A percentile compares a stretch with the other conserved stretches of the same genome.
Evolutionary conservation across 2,329 filamentous ascomycete genomes (phyloP).

Genomic region (Calonectria naviculata): DNA sequence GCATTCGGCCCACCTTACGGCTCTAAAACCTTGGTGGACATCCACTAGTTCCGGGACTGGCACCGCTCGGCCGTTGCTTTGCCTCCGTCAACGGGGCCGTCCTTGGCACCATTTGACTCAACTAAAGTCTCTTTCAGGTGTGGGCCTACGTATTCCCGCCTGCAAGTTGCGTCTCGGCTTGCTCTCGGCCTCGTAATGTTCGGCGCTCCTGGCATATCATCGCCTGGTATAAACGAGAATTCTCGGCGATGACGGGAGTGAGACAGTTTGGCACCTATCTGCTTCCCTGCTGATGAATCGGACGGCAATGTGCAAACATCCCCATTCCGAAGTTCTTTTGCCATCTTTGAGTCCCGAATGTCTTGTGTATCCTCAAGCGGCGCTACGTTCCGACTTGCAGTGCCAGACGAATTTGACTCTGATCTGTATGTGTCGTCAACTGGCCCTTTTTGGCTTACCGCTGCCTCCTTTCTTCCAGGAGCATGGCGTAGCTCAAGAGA

Average conservation of each 20-base stretch:
- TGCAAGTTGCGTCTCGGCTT: neutral
- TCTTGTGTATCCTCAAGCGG: slow-evolving; percentile 14
- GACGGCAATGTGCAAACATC: slow-evolving; percentile 1
- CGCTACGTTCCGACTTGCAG: slow-evolving; percentile 3
- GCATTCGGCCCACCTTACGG: neutral
- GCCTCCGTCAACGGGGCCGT: slow-evolving; percentile 2
- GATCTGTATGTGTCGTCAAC: slow-evolving; percentile 11
- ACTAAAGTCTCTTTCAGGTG: neutral
- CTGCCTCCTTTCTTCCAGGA: neutral
- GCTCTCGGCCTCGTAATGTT: neutral
- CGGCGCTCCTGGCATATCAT: slow-evolving; percentile 30
- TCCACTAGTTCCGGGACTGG: neutral
- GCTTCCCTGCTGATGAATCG: neutral
- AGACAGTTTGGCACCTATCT: neutral
- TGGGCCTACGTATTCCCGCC: neutral
- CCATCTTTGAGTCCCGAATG: slow-evolving; percentile 14
- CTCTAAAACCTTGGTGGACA: neutral
- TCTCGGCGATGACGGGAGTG: slow-evolving; percentile 33
- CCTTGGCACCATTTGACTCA: neutral
- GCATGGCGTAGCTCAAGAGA: neutral
- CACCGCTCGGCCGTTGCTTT: slow-evolving; percentile 5
- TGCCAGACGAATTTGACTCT: slow-evolving; percentile 5
- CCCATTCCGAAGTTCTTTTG: slow-evolving; percentile 1
- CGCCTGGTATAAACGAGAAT: slow-evolving; percentile 43
- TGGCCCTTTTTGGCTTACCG: neutral